A percentile compares a stretch with the other conserved stretches of the same genome.
phyloP scores from a whole-genome alignment of 192 early-diverging fungal species.

The Geranomyces michiganensis region DNA sequence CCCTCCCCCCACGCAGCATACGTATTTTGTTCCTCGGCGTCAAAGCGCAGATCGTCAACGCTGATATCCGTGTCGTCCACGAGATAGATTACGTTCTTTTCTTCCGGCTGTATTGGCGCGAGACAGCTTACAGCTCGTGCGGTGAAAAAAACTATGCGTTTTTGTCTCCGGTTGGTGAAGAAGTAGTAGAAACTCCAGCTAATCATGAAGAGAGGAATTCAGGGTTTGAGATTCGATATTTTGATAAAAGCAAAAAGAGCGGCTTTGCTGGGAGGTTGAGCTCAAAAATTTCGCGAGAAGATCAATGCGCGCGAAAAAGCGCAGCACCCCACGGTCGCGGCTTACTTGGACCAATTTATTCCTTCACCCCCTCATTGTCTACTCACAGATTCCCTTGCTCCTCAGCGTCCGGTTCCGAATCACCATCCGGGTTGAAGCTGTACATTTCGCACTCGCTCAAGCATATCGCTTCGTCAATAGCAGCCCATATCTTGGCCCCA shows the following conservation, averaged over 20 bases:
- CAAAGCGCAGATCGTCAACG: constrained; percentile 38
- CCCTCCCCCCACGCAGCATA: no score
- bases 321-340: no score
- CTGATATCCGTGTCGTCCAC: constrained; percentile 44
- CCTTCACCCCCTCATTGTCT: no score
- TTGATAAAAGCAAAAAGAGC: constrained; percentile 19
- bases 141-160: constrained; percentile 91
- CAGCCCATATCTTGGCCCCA: constrained; percentile 77
- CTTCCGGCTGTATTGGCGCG: constrained; percentile 61
- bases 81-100: constrained; percentile 43
- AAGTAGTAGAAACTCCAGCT: constrained; percentile 98
- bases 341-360: no score
- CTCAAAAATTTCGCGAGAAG: no score
- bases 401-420: constrained; percentile 88
- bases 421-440: constrained; percentile 83
- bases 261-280: no score
- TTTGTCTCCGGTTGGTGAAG: constrained; percentile 90
- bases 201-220: no score
- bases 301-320: no score
- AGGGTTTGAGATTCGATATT: no score
- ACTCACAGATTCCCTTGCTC: constrained; percentile 78
- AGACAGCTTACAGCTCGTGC: constrained; percentile 75
- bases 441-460: constrained; percentile 89
- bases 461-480: constrained; percentile 81
- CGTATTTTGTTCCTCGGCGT: constrained; percentile 24